These are phyloP conservation scores for Artemisia annua DNA, from an alignment of 129 eudicot genomes.

Conservation along the genomic window DNA sequence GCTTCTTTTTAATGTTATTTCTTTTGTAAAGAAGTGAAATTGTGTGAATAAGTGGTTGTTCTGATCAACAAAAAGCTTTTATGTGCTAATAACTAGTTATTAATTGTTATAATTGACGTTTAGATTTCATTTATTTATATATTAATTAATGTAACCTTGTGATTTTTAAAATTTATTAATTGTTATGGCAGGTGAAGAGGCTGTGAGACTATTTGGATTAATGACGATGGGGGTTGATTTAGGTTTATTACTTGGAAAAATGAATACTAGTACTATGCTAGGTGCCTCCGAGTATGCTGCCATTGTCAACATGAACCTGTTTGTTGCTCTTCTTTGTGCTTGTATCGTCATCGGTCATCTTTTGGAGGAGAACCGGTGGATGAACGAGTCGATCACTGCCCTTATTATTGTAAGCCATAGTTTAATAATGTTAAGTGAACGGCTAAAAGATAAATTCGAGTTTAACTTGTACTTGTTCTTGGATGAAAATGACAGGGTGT, in stretches of 20 bases:
- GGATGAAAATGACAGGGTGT: constrained; percentile 56
- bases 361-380: constrained; percentile 73
- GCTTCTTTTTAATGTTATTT: neutral
- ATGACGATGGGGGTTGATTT: constrained; percentile 29
- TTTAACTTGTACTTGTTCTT: neutral
- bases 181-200: constrained; percentile 23
- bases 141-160: neutral
- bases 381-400: constrained; percentile 81
- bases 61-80: constrained; percentile 9
- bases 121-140: neutral
- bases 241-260: constrained; percentile 31
- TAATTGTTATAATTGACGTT: too few relatives aligned
- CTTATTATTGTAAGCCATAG: constrained; percentile 50
- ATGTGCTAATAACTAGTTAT: too few relatives aligned
- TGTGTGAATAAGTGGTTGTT: neutral
- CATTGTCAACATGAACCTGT: constrained; percentile 63
- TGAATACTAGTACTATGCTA: constrained; percentile 3
- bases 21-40: neutral
- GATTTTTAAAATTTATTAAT: neutral
- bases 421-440: neutral
- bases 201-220: constrained; percentile 6
- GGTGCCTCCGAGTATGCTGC: constrained; percentile 56
- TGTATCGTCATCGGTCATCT: constrained; percentile 74
- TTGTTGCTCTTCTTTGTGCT: constrained; percentile 70
- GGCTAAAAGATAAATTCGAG: neutral